These are phyloP conservation scores for Salix brachista DNA, from an alignment of 345 rosid species.

Conservation along the genomic window DNA sequence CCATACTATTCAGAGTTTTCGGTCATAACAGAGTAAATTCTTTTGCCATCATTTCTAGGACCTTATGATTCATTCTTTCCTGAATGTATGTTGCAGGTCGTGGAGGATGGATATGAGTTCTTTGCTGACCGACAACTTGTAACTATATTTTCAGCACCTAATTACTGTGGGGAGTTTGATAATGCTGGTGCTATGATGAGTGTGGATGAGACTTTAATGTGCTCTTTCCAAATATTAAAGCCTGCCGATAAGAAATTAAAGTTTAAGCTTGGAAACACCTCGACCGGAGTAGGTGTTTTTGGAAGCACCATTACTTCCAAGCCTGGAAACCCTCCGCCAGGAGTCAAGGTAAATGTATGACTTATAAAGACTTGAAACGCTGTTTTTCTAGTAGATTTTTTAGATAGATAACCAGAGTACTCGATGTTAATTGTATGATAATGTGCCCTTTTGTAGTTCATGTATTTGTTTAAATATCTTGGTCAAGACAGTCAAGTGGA, in stretches of 20 bases:
- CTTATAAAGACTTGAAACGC: not conserved
- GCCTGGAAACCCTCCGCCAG: slow-evolving; percentile 44
- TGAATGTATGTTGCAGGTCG: slow-evolving; percentile 52
- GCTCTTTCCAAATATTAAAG: slow-evolving; percentile 81
- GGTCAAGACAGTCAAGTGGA: not conserved
- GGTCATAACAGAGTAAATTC: not conserved
- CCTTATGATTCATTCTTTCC: not conserved
- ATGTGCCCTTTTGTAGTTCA: not conserved
- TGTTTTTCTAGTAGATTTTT: not conserved
- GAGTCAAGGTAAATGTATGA: slow-evolving; percentile 43
- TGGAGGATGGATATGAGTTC: slow-evolving; percentile 88
- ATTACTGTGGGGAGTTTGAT: slow-evolving; percentile 81
- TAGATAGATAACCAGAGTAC: not conserved
- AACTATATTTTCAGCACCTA: slow-evolving; percentile 84
- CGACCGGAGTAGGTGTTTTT: slow-evolving; percentile 34
- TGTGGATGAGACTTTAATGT: slow-evolving; percentile 67
- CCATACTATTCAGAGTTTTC: slow-evolving; percentile 3
- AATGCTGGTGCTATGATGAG: slow-evolving; percentile 94
- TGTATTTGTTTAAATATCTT: not conserved
- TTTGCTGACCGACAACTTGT: slow-evolving; percentile 68
- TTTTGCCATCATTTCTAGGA: not conserved
- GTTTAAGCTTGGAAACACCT: slow-evolving; percentile 38
- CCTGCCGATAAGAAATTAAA: slow-evolving; percentile 42
- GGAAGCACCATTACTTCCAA: slow-evolving; percentile 49
- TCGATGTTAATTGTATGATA: not conserved